Evolutionary conservation across 202 grass and related monocot genomes (phyloP), one percentile per base, ranked within the genome.

Genomic region (Setaria viridis): DNA sequence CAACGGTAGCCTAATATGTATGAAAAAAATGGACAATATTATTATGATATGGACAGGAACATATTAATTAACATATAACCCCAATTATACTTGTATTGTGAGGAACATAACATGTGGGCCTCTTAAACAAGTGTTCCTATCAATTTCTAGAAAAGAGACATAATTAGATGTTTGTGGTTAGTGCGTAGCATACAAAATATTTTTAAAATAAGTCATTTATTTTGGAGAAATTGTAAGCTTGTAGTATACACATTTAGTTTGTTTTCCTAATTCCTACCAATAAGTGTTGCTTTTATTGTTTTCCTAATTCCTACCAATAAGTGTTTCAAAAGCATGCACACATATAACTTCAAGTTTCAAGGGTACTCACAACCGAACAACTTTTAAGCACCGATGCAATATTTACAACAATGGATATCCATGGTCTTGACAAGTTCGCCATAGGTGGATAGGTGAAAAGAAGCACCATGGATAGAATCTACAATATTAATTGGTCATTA

Each of bases 391-490:
- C 4, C 9, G 94, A 94, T 86, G 90, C 92, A 32, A 87, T 71
- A 54, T 84, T 94, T 19, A 91, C 50, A 53, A 78, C 45, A 71
- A 87, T 43, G 15, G 10, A 74, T 33, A 89, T 68, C 83, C 47
- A 65, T 55, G 77, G 37, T 91, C 84, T 80, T 55, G 92, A 89
- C 51, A 97, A 79, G 42, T 92, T 50, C 11, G 90, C 77, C 86
- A 97, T 91, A 43, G 79, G 84, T 57, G 94, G 90, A 84, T 89
- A 97, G 34, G 81, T 80, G 35, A 80, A 81, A 42, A 97, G 84
- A 74, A 97, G 79, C 34, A 83, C 58, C 25, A 94, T 80, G 43
- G 78, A 59, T 12, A 94, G n/a, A 72, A 86, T 74, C 94, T 94
- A 78, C 67, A 87, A 81, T 50, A 9, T 32, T 19, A 6, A 41